phyloP scores from a whole-genome alignment of 2,329 filamentous ascomycete species.

The Chrysoporthe puriensis region DNA sequence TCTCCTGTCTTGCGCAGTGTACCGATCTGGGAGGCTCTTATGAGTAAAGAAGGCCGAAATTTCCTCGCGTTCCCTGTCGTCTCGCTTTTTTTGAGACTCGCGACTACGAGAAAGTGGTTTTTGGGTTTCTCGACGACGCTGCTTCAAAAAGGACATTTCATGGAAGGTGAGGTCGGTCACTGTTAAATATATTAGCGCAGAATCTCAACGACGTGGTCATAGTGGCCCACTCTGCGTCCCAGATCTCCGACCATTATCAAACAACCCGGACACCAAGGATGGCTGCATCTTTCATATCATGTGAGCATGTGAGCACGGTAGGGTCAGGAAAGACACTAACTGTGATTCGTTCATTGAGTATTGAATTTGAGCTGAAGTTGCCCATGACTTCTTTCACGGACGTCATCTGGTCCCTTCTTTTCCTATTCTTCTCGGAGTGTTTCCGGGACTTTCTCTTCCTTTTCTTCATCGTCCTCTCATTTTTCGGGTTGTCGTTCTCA shows the following conservation, averaged over 20 bases:
- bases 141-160: conserved; percentile 50
- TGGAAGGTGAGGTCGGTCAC: conserved; percentile 59
- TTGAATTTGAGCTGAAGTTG: conserved; percentile 58
- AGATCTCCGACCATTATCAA: conserved; percentile 44
- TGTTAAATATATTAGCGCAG: conserved; percentile 32
- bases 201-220: neutral
- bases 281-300: conserved; percentile 39
- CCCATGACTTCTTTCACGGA: conserved; percentile 54
- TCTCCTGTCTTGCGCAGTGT: conserved; percentile 23
- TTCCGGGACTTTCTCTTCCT: conserved; percentile 31
- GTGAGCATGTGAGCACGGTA: conserved; percentile 8
- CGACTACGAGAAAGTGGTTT: conserved; percentile 26
- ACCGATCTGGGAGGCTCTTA: neutral
- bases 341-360: conserved; percentile 56
- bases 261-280: conserved; percentile 46
- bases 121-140: conserved; percentile 25
- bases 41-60: conserved; percentile 42
- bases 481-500: conserved; percentile 10
- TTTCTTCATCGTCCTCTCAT: conserved; percentile 29
- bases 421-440: conserved; percentile 35
- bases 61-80: conserved; percentile 41
- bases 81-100: conserved; percentile 35
- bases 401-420: conserved; percentile 37
- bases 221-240: conserved; percentile 20
- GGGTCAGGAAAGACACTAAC: conserved; percentile 40